A percentile compares a stretch with the other conserved stretches of the same genome.
phyloP scores from a whole-genome alignment of 768 basidiomycete genomes.

The Nevesoporus exiguus region DNA sequence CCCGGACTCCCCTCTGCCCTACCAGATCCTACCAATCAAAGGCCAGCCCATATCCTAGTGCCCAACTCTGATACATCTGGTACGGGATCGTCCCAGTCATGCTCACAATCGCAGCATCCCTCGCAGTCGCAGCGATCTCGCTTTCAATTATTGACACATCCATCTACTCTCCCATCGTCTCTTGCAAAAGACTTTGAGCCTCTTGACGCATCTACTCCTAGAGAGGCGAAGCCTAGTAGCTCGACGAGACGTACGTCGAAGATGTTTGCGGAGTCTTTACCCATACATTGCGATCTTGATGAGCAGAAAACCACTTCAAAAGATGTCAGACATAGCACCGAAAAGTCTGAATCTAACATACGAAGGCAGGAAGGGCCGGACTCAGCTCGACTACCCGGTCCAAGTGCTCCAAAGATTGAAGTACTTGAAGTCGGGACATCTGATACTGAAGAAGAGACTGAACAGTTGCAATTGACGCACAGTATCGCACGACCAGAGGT shows the following conservation, averaged over 20 bases:
- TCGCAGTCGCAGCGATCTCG: slow-evolving; percentile 33
- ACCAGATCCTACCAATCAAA: slow-evolving; percentile 29
- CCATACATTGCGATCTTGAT: background rate
- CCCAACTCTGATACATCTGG: slow-evolving; percentile 55
- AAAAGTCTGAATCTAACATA: background rate
- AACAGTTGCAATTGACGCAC: slow-evolving; percentile 6
- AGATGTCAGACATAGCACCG: background rate
- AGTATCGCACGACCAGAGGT: background rate
- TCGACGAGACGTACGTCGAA: background rate
- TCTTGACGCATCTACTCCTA: slow-evolving; percentile 20
- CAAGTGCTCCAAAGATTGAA: slow-evolving; percentile 9
- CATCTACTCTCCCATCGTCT: slow-evolving; percentile 13
- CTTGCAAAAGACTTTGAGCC: slow-evolving; percentile 23
- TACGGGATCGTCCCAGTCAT: slow-evolving; percentile 32
- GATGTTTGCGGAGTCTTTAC: slow-evolving; percentile 1
- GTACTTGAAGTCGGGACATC: slow-evolving; percentile 11
- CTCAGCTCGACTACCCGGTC: background rate
- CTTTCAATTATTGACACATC: slow-evolving; percentile 5
- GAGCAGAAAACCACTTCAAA: background rate
- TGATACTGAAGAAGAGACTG: slow-evolving; percentile 9
- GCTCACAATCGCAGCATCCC: slow-evolving; percentile 26
- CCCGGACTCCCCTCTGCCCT: slow-evolving; percentile 36
- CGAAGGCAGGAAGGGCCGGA: background rate
- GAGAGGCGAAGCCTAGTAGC: background rate
- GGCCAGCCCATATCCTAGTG: slow-evolving; percentile 44